These are phyloP conservation scores for Colletotrichum tamarilloi DNA, from an alignment of 2,329 filamentous ascomycete species.

Conservation along the genomic window DNA sequence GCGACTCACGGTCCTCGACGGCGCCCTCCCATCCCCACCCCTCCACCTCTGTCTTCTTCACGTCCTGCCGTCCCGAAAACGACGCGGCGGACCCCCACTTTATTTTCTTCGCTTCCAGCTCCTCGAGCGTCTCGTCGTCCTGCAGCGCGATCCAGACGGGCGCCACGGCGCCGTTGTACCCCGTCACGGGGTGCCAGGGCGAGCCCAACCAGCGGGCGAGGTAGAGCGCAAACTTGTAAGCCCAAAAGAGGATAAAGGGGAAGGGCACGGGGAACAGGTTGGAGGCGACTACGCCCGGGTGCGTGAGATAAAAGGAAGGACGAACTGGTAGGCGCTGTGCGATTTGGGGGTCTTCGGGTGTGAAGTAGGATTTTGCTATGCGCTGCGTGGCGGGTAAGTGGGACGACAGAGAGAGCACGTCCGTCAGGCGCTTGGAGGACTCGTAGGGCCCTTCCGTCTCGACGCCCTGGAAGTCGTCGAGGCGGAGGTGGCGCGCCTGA, in stretches of 20 bases:
- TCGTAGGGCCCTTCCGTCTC: slow-evolving; percentile 78
- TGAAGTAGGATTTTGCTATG: slow-evolving; percentile 68
- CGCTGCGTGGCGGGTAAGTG: slow-evolving; percentile 72
- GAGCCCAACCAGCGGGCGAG: slow-evolving; percentile 83
- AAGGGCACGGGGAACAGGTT: slow-evolving; percentile 80
- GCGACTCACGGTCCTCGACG: slow-evolving; percentile 59
- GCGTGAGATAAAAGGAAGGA: slow-evolving; percentile 80
- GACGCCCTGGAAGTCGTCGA: slow-evolving; percentile 82
- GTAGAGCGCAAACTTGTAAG: slow-evolving; percentile 76
- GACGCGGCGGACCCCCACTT: slow-evolving; percentile 90
- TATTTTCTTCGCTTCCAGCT: slow-evolving; percentile 60
- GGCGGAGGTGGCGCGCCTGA: slow-evolving; percentile 60
- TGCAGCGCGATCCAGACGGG: slow-evolving; percentile 83
- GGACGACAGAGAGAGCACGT: slow-evolving; percentile 81
- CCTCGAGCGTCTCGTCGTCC: slow-evolving; percentile 70
- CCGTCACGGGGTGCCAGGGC: slow-evolving; percentile 85
- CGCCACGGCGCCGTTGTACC: slow-evolving; percentile 81
- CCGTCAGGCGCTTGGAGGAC: slow-evolving; percentile 86
- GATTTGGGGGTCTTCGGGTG: slow-evolving; percentile 41
- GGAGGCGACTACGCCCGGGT: slow-evolving; percentile 89
- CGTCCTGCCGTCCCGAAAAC: slow-evolving; percentile 65
- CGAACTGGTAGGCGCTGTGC: slow-evolving; percentile 40
- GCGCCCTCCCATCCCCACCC: slow-evolving; percentile 83
- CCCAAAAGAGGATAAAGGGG: slow-evolving; percentile 74
- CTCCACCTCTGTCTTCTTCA: slow-evolving; percentile 84